phyloP scores from a whole-genome alignment of 2,329 filamentous ascomycete genomes.

The Paracorniculantispora psalliotae region DNA sequence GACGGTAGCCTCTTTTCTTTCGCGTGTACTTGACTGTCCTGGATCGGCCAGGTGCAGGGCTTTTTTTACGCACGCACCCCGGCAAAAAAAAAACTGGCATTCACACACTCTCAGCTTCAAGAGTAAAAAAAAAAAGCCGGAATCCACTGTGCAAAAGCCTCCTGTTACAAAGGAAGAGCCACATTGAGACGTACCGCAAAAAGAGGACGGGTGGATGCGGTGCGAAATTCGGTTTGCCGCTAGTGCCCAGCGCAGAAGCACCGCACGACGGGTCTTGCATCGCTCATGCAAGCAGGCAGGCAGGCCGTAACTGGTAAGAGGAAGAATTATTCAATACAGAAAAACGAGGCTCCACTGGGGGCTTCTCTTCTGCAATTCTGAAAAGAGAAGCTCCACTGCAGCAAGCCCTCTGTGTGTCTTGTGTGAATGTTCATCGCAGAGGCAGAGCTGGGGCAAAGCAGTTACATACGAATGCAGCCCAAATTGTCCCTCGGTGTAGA shows the following conservation, averaged over 20 bases:
- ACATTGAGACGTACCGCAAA: background rate
- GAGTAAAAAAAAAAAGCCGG: no score
- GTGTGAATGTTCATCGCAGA: background rate
- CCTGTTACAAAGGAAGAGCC: background rate
- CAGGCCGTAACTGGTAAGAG: background rate
- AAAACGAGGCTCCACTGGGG: background rate
- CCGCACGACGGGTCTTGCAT: conserved; percentile 8
- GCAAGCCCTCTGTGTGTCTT: background rate
- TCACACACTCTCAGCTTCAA: no score
- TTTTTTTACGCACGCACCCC: no score
- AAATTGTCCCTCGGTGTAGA: no score
- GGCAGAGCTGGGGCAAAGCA: background rate
- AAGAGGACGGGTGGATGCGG: background rate
- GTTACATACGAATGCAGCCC: no score
- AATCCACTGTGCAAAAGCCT: no score
- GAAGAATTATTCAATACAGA: background rate
- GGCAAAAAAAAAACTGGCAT: no score
- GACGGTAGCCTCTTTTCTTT: no score
- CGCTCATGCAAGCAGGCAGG: background rate
- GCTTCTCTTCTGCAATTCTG: background rate
- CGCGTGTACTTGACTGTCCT: no score
- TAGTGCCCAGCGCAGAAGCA: conserved; percentile 9
- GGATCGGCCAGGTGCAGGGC: no score
- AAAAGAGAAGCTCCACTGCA: background rate
- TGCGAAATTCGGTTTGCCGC: background rate